Percentiles rank a stretch among this genome's conserved stretches.
Evolutionary conservation across 192 early-diverging fungal genomes (phyloP).

Genomic region (Coemansia brasiliensis): DNA sequence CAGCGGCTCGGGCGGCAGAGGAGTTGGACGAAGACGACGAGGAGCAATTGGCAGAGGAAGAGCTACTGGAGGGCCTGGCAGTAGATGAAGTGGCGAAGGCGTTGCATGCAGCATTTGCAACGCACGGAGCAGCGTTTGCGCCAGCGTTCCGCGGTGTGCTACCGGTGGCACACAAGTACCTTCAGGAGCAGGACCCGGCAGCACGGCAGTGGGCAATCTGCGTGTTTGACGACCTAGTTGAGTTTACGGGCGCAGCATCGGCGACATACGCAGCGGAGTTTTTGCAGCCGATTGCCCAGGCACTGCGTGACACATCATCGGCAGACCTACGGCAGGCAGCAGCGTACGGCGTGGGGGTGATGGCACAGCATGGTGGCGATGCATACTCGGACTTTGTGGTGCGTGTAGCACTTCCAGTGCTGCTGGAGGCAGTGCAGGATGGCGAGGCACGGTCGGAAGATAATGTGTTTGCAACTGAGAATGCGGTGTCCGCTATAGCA

Average conservation of each 20-base stretch:
- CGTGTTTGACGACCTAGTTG: conserved; percentile 89
- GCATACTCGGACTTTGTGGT: conserved; percentile 73
- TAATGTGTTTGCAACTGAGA: conserved; percentile 89
- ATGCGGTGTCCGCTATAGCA: conserved; percentile 85
- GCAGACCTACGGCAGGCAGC: conserved; percentile 90
- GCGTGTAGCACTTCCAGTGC: conserved; percentile 67
- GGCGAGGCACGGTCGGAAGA: conserved; percentile 67
- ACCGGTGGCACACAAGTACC: conserved; percentile 67
- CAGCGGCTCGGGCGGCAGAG: conserved; percentile 66
- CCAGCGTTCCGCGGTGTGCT: conserved; percentile 81
- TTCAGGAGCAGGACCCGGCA: conserved; percentile 63
- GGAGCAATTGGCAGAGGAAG: conserved; percentile 80
- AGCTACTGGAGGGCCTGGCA: conserved; percentile 62
- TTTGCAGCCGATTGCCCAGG: conserved; percentile 24
- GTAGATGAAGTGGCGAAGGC: conserved; percentile 76
- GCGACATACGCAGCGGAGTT: conserved; percentile 65
- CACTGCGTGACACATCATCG: conserved; percentile 40
- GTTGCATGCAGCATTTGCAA: conserved; percentile 78
- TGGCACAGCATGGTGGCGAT: conserved; percentile 84
- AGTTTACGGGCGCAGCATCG: conserved; percentile 80
- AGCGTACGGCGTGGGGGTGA: conserved; percentile 91
- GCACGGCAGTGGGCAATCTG: conserved; percentile 92
- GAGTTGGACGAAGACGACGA: conserved; percentile 95
- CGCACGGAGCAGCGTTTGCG: conserved; percentile 70
- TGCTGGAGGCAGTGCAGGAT: conserved; percentile 70